Evolutionary conservation across 1,139 yeast species (phyloP), one percentile per base, ranked within the genome.

Genomic region (Geotrichum fermentans): DNA sequence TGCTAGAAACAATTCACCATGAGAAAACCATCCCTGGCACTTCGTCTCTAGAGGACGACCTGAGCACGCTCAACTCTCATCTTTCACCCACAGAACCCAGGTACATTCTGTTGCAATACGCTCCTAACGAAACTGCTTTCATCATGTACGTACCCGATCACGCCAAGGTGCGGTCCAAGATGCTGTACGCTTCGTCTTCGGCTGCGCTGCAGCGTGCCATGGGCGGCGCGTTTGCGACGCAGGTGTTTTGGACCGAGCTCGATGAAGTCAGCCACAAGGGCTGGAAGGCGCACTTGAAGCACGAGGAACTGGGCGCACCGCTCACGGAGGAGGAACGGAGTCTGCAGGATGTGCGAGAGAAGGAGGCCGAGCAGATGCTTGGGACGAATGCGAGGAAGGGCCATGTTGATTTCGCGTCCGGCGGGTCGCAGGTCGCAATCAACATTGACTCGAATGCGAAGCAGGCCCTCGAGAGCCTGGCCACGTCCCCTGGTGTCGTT

Each of bases 161-260:
- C 43, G 89, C 97, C 11, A 81, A 83, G 6, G 90, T 92, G 32
- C 77, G 90, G 52, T 77, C 79, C 52, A 92, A 92, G 65, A 92
- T 92, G 97, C 73, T 92, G 49, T 94, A 90, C 66, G 97, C 98
- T 2, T 84, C 96, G 2, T 82, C 95, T 17, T 87, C 87, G 56
- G 83, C 80, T 61, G 80, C 94, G 0, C 68, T 92, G 43, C 68
- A 85, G 46, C 78, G 84, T 55, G 82, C 83, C 54, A 72, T 92
- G 46, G 95, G 95, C 10, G 79, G 76, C 1, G 70, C 74, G 47
- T 80, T 89, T 61, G 69, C 74, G 30, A 75, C 80, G 45, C 78
- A 64, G 58, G 67, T 62, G 58, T 81, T 69, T 72, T 79, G 68
- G 75, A 86, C 81, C 61, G 82, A 62, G 66, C 69, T 65, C 22